Percentiles rank a stretch among this genome's conserved stretches.
phyloP scores from a whole-genome alignment of 306 rosid genomes.

The Rubus parviflorus region DNA sequence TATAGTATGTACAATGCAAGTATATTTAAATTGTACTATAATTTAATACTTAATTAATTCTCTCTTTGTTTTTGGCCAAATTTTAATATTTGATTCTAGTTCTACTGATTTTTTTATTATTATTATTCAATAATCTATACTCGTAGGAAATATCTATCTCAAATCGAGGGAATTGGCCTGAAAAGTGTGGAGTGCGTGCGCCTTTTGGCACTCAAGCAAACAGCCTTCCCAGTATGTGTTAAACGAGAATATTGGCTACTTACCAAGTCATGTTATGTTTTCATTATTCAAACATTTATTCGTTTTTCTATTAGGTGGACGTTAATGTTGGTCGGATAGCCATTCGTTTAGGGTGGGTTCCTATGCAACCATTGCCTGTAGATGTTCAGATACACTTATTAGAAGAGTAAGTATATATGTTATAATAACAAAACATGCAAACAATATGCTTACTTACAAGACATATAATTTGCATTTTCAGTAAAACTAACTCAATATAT shows the following conservation, averaged over 20 bases:
- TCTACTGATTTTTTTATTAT: background rate
- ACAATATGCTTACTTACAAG: background rate
- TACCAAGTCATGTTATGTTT: background rate
- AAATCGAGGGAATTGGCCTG: constrained; percentile 59
- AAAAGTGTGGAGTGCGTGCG: constrained; percentile 82
- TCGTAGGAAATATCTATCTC: constrained; percentile 53
- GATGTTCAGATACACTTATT: constrained; percentile 51
- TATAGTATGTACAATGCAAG: background rate
- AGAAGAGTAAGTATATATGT: constrained; percentile 43
- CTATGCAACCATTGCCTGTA: constrained; percentile 68
- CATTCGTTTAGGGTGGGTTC: constrained; percentile 86
- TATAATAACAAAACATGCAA: no score
- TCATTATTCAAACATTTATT: background rate
- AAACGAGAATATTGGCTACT: background rate
- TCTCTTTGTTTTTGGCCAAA: background rate
- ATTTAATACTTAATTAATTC: background rate
- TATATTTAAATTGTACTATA: background rate
- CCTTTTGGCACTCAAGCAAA: constrained; percentile 59
- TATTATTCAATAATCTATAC: background rate
- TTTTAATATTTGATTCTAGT: no score
- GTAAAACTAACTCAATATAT: background rate
- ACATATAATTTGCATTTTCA: background rate
- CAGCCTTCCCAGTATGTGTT: constrained; percentile 65
- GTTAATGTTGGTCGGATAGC: constrained; percentile 81
- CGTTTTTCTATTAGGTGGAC: constrained; percentile 49